Percentiles rank a stretch among this genome's conserved stretches.
phyloP scores from a whole-genome alignment of 1,284 basidiomycete species.

The Anthracocystis walkeri region DNA sequence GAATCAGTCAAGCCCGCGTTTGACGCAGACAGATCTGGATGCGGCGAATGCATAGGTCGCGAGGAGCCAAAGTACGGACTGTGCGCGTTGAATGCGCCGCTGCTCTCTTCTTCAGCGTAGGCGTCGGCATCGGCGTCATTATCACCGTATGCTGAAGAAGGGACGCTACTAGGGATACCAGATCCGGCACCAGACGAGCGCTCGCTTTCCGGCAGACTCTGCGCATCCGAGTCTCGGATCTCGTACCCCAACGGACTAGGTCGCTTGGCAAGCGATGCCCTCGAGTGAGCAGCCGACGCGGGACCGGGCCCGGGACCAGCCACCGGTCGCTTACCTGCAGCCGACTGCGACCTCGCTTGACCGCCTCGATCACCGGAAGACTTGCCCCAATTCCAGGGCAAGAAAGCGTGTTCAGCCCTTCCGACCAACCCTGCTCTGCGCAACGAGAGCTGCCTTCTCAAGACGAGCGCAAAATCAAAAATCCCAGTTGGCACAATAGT shows the following conservation, averaged over 20 bases:
- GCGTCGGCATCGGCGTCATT: conserved; percentile 41
- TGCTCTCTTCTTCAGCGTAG: conserved; percentile 37
- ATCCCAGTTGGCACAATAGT: conserved; percentile 44
- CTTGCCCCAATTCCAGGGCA: conserved; percentile 43
- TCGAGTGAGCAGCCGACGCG: conserved; percentile 47
- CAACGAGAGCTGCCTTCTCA: conserved; percentile 46
- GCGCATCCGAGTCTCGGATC: conserved; percentile 45
- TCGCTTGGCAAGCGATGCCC: conserved; percentile 39
- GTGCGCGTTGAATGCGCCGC: conserved; percentile 24
- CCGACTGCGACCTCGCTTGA: conserved; percentile 10
- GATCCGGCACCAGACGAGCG: conserved; percentile 46
- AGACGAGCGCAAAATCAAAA: conserved; percentile 38
- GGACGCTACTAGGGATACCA: conserved; percentile 55
- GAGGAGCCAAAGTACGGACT: conserved; percentile 40
- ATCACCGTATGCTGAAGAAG: conserved; percentile 50
- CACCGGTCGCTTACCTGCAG: conserved; percentile 10
- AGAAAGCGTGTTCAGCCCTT: conserved; percentile 47
- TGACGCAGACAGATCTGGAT: conserved; percentile 22
- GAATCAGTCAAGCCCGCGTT: conserved; percentile 10
- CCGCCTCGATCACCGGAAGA: neutral
- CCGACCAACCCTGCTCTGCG: conserved; percentile 44
- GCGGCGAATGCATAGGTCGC: conserved; percentile 15
- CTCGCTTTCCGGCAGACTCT: conserved; percentile 46
- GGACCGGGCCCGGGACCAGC: conserved; percentile 55
- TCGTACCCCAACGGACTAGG: conserved; percentile 33